Evolutionary conservation across 176 grass and related monocot genomes (phyloP).

Genomic region (Carex cristatella): DNA sequence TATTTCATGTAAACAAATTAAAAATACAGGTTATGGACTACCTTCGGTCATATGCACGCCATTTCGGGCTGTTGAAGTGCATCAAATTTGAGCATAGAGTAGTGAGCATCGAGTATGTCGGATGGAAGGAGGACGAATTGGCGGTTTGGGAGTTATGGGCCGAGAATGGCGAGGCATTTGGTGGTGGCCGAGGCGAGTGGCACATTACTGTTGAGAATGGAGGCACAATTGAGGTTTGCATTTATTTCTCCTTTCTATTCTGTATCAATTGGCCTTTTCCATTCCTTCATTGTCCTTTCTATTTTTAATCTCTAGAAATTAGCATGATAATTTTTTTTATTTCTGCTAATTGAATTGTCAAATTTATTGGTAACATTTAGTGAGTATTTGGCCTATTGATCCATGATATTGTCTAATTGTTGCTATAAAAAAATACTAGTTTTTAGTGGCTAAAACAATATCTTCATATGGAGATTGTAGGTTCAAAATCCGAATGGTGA

Average conservation of each 20-base stretch:
- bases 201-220: conserved; percentile 20
- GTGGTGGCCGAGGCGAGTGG: conserved; percentile 26
- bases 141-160: conserved; percentile 40
- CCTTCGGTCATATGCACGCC: conserved; percentile 51
- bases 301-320: not conserved
- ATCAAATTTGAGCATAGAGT: conserved; percentile 41
- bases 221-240: conserved; percentile 20
- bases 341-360: too few species aligned
- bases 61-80: conserved; percentile 42
- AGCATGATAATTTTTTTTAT: not conserved
- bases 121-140: conserved; percentile 7
- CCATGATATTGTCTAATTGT: too few species aligned
- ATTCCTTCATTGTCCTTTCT: too few species aligned
- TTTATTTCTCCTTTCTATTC: not conserved
- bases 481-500: too few species aligned
- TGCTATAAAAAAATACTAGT: too few species aligned
- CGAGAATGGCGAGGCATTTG: conserved; percentile 63
- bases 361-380: too few species aligned
- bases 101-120: conserved; percentile 37
- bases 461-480: too few species aligned
- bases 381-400: too few species aligned
- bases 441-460: too few species aligned
- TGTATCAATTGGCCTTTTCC: too few species aligned
- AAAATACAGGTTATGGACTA: conserved; percentile 41
- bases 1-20: not conserved